Evolutionary conservation across 2,329 filamentous ascomycete species (phyloP), one percentile per base, ranked within the genome.

Genomic region (Xylariaceae sp.): DNA sequence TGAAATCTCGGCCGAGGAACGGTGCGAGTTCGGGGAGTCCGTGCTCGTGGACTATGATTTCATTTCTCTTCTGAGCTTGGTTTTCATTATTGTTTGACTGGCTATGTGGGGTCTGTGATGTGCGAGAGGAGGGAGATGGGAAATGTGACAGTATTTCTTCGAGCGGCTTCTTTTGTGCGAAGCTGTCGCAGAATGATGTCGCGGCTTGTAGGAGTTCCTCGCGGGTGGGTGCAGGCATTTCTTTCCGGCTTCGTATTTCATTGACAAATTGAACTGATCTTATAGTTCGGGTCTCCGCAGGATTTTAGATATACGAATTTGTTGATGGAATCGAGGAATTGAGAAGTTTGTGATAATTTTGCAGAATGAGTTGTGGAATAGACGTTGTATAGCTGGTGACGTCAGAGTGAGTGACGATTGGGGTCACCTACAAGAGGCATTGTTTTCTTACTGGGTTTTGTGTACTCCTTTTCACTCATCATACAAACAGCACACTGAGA

Each of bases 1-100:
- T 52, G 50, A 63, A 69, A 18, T 62, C 54, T 1, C 66, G 63
- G 1, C 67, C 68, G 0, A 71, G 55, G 42, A 70, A 70, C 11
- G 67, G 66, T 2, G 66, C 64, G 0, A 70, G 61, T n/a, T 55
- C 54, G 7, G 59, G 50, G 2, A 66, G 57, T 1, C 68, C 68
- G 55, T 71, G 67, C 45, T 71, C 68, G 53, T 56, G 58, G 39
- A 66, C 62, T 1, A 61, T 31, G 18, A 64, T 58, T 15, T 53
- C 42, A n/a, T 31, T 11, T 5, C 32, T 12, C 6, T 48, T 22
- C 17, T 27, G 4, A 7, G 22, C 22, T 27, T 27, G 22, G 22
- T 19, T 30, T 18, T 17, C 27, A 12, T 19, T 14, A 3, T 17
- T 19, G 12, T n/a, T 19, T 7, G 43, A 18, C 6, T 12, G n/a